Evolutionary conservation across 2,329 filamentous ascomycete genomes (phyloP).

Genomic region (Cladophialophora yegresii): DNA sequence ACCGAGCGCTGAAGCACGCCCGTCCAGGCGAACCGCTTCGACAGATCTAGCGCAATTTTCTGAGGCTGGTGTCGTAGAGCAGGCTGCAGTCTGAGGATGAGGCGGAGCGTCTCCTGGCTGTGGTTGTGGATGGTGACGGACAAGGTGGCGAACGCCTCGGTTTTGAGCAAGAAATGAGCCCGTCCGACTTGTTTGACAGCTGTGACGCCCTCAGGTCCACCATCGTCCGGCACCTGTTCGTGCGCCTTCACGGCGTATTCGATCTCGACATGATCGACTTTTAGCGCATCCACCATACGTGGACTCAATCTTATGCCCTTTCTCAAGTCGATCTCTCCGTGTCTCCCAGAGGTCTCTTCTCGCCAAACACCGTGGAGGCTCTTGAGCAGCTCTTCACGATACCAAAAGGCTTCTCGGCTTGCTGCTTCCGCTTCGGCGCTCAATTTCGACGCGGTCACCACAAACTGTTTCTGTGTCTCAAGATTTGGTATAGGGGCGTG

Average conservation of each 20-base stretch:
- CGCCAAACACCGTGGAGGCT: conserved; percentile 72
- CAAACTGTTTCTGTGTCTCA: conserved; percentile 84
- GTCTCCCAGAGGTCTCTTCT: conserved; percentile 58
- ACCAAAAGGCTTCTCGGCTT: conserved; percentile 86
- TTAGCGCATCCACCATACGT: conserved; percentile 81
- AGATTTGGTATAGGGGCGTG: conserved; percentile 76
- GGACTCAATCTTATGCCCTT: conserved; percentile 64
- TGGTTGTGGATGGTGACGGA: conserved; percentile 74
- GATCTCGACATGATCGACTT: conserved; percentile 74
- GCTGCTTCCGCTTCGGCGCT: conserved; percentile 76
- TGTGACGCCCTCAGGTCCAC: conserved; percentile 16
- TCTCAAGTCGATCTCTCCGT: conserved; percentile 73
- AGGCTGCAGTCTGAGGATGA: conserved; percentile 75
- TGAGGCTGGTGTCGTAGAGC: conserved; percentile 71
- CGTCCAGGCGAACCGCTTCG: conserved; percentile 80
- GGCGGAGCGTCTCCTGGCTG: conserved; percentile 65
- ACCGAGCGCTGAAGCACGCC: conserved; percentile 77
- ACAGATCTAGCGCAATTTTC: conserved; percentile 75
- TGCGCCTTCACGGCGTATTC: conserved; percentile 49
- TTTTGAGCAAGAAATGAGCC: conserved; percentile 51
- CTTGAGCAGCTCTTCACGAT: conserved; percentile 76
- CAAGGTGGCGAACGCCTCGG: conserved; percentile 69
- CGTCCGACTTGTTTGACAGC: conserved; percentile 46
- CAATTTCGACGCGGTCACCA: conserved; percentile 77
- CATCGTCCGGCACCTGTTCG: conserved; percentile 1